Base-by-base conservation (phyloP, 441 rosid genomes). In the Sinapis alba region DNA sequence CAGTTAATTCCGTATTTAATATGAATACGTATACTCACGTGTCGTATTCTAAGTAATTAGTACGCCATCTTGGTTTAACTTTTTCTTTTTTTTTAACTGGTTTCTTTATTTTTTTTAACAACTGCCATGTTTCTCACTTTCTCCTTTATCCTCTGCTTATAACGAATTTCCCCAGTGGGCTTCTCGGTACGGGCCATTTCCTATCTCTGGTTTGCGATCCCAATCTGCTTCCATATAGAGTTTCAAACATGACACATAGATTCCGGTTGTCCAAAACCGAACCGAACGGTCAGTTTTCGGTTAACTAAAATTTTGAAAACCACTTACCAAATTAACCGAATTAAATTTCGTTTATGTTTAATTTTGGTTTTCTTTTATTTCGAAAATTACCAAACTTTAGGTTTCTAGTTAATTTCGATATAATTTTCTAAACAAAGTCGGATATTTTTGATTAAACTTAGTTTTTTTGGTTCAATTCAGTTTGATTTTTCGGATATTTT, bases 1-100 rank as follows among this genome's bases (percentile, higher is more conserved):
- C 69, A n/a, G 77, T 72, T 77, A 72, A 78, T 67, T 78, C 36
- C 77, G 77, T 68, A 61, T 68, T 72, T 36, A 34, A 72, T 65
- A 72, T 72, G 73, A 13, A 65, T 77, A 77, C 80, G 77, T 77
- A 77, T 65, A 65, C 36, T 20, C 64, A 66, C 64, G 69, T 60
- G 68, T 59, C 80, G 57, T 65, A 71, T 59, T 66, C 56, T 30
- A 13, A 50, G 28, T 58, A 47, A 47, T 47, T 70, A 70, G 2
- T 64, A 7, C 26, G 34, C 9, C 51, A 71, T 61, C 60, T 16
- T 34, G 8, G 7, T 28, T 68, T 10, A 36, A 38, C 59, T 54
- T 57, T 24, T 43, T 47, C 53, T 45, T 45, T 54, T 23, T 50
- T 12, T n/a, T n/a, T n/a, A n/a, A 57, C 60, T 26, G 10, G 9